These are phyloP conservation scores for Exophiala aquamarina DNA, from an alignment of 2,329 filamentous ascomycete species.

Conservation along the genomic window DNA sequence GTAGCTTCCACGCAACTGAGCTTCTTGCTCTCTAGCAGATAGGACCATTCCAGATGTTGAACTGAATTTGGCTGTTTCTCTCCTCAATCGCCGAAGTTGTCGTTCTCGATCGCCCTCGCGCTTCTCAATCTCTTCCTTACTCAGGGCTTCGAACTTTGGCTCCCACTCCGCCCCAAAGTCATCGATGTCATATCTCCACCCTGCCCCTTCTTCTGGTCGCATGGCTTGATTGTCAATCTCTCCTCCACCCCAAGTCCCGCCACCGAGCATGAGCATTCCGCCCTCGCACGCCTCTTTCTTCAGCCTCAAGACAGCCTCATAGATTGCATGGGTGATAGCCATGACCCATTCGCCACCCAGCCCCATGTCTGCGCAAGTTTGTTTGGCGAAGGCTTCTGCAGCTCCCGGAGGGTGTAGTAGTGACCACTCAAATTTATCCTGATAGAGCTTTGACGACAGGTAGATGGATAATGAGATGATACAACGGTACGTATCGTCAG, in stretches of 20 bases:
- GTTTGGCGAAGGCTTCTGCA: conserved; percentile 86
- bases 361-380: conserved; percentile 89
- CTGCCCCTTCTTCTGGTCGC: conserved; percentile 72
- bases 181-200: conserved; percentile 94
- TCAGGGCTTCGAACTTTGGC: conserved; percentile 75
- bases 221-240: conserved; percentile 89
- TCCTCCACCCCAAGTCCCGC: conserved; percentile 53
- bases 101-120: conserved; percentile 91
- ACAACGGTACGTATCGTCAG: conserved; percentile 92
- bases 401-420: conserved; percentile 87
- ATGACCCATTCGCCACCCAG: conserved; percentile 90
- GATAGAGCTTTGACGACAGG: conserved; percentile 85
- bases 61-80: conserved; percentile 90
- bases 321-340: conserved; percentile 93
- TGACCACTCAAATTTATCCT: conserved; percentile 98
- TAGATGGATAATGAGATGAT: conserved; percentile 90
- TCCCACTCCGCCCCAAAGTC: conserved; percentile 83
- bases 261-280: conserved; percentile 70
- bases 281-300: conserved; percentile 98
- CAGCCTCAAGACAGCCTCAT: conserved; percentile 85
- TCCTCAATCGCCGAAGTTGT: conserved; percentile 78
- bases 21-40: conserved; percentile 63
- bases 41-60: conserved; percentile 74
- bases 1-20: conserved; percentile 54
- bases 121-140: conserved; percentile 96